Conservation (phyloP, 805 yeast genomes). For the Suhomyces faveliae region DNA sequence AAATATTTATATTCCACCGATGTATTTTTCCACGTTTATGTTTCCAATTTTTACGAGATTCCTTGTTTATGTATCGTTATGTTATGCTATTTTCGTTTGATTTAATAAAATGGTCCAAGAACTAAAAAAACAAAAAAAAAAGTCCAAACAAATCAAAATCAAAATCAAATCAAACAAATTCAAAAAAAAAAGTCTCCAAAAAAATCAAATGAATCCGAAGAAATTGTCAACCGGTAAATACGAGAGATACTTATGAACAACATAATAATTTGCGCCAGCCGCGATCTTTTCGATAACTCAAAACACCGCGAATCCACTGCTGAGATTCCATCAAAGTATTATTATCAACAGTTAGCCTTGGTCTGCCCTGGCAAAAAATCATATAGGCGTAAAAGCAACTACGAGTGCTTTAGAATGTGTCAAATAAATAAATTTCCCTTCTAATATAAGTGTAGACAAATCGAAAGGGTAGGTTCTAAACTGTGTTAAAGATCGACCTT, state of each 20-base stretch:
- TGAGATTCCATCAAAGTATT: not conserved
- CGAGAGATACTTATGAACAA: not conserved
- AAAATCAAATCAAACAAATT: not conserved
- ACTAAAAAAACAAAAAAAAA: not conserved
- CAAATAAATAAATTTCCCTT: not conserved
- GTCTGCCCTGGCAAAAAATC: not conserved
- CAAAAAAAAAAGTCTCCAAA: too few relatives aligned
- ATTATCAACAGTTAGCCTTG: not conserved
- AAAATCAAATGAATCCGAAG: not conserved
- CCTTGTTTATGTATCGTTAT: conserved; percentile 3
- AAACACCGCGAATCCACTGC: not conserved
- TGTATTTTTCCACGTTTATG: not conserved
- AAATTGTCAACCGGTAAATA: not conserved
- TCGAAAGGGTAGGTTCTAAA: too few relatives aligned
- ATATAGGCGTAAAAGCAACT: not conserved
- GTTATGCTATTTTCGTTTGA: conserved; percentile 2
- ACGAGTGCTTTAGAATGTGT: conserved; percentile 2
- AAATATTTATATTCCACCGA: not conserved
- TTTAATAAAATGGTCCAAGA: not conserved
- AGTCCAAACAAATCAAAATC: not conserved
- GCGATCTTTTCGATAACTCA: not conserved
- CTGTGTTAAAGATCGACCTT: too few relatives aligned
- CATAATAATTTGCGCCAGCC: not conserved
- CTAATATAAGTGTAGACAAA: not conserved
- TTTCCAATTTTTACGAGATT: not conserved